Evolutionary conservation across 2,329 filamentous ascomycete genomes (phyloP).

Genomic region (Paecilomyces dactylethromorphus): DNA sequence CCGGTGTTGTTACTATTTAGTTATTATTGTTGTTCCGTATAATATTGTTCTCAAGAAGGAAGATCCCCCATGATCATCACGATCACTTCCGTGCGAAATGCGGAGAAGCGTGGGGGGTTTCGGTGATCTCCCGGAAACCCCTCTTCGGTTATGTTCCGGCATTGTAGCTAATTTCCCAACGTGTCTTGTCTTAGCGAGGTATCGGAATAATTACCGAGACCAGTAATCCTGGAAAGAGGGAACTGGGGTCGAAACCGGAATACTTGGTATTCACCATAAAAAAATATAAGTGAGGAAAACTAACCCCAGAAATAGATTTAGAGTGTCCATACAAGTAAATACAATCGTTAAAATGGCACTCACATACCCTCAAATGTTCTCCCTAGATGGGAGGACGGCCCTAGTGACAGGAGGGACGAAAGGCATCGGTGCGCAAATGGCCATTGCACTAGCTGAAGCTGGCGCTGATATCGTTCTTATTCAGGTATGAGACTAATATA

Average conservation of each 20-base stretch:
- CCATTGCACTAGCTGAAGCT: conserved; percentile 40
- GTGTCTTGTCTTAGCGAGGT: not conserved
- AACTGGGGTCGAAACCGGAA: not conserved
- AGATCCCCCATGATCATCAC: not conserved
- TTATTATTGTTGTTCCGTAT: not conserved
- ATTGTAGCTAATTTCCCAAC: not conserved
- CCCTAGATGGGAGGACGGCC: conserved; percentile 36
- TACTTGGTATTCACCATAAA: not conserved
- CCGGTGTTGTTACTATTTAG: not conserved
- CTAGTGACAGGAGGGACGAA: conserved; percentile 42
- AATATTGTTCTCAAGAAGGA: not conserved
- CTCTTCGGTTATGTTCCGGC: not conserved
- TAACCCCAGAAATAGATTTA: not conserved
- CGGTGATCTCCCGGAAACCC: not conserved
- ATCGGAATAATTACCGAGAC: not conserved
- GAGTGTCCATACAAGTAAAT: not conserved
- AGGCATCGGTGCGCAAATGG: conserved; percentile 44
- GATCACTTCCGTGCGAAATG: not conserved
- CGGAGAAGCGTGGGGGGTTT: not conserved
- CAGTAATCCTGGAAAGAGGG: not conserved
- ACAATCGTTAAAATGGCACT: not conserved
- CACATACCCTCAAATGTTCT: conserved; percentile 17
- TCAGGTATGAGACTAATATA: conserved; percentile 20
- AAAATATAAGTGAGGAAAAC: not conserved
- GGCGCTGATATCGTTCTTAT: conserved; percentile 41